phyloP scores from a whole-genome alignment of 495 filamentous ascomycete genomes.

The Margaritispora aquatica region DNA sequence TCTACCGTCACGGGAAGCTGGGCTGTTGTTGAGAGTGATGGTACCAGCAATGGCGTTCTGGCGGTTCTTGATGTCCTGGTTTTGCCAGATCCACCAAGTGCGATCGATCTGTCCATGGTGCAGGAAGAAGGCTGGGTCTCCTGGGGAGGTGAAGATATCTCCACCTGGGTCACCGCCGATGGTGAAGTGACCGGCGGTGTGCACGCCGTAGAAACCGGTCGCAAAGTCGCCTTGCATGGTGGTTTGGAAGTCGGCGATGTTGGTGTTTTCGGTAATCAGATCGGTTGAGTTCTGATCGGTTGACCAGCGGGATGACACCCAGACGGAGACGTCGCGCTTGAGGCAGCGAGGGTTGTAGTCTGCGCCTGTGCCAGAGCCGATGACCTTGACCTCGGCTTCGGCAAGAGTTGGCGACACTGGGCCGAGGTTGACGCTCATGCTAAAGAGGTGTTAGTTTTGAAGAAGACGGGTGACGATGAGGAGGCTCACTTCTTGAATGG shows the following conservation, averaged over 20 bases:
- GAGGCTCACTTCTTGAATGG: constrained; percentile 41
- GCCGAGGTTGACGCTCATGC: constrained; percentile 46
- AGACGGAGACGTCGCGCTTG: constrained; percentile 54
- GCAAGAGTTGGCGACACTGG: constrained; percentile 33
- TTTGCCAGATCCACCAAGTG: constrained; percentile 38
- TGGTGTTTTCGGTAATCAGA: constrained; percentile 21
- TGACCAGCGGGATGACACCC: constrained; percentile 15
- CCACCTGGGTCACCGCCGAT: constrained; percentile 22
- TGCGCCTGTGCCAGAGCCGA: neutral
- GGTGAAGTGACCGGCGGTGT: constrained; percentile 21
- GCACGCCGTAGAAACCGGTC: constrained; percentile 50
- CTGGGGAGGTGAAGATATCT: constrained; percentile 53
- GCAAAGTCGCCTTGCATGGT: constrained; percentile 17
- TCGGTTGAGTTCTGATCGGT: constrained; percentile 16
- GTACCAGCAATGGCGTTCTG: constrained; percentile 45
- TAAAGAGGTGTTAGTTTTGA: constrained; percentile 19
- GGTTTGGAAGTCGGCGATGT: constrained; percentile 20
- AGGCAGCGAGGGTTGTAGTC: constrained; percentile 60
- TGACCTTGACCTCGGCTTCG: constrained; percentile 4
- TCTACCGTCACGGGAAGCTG: constrained; percentile 31
- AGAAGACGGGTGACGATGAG: neutral
- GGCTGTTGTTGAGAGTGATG: constrained; percentile 47
- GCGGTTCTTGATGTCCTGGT: constrained; percentile 42
- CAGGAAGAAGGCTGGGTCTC: constrained; percentile 63
- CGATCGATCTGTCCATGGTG: constrained; percentile 22